These are phyloP conservation scores for Rubroboletus pulcherrimus DNA, from an alignment of 768 basidiomycete species.

Conservation along the genomic window DNA sequence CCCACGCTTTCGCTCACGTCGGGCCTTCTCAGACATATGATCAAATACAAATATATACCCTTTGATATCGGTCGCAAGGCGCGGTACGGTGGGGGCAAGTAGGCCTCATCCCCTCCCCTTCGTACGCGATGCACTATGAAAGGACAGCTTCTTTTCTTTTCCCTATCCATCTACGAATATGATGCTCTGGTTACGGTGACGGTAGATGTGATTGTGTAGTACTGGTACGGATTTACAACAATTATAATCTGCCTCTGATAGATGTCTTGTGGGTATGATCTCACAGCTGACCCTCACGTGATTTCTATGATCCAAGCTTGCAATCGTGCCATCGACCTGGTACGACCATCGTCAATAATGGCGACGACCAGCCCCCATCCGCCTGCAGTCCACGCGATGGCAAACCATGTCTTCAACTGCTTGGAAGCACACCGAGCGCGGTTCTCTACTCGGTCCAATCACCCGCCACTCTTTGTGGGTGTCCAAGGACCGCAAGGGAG, in stretches of 20 bases:
- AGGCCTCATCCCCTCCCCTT: background rate
- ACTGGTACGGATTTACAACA: conserved; percentile 29
- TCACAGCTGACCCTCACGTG: conserved; percentile 13
- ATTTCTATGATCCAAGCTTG: background rate
- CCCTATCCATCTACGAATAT: conserved; percentile 7
- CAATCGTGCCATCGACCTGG: background rate
- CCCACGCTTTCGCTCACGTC: conserved; percentile 4
- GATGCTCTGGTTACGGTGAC: conserved; percentile 12
- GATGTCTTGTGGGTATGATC: background rate
- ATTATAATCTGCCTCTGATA: conserved; percentile 21
- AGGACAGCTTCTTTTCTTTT: conserved; percentile 5
- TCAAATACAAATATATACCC: conserved; percentile 96
- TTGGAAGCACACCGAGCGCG: conserved; percentile 31
- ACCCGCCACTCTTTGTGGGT: conserved; percentile 72
- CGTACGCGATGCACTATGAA: background rate
- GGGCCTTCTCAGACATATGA: conserved; percentile 77
- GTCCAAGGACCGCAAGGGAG: conserved; percentile 94
- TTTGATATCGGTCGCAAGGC: conserved; percentile 95
- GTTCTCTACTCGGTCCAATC: background rate
- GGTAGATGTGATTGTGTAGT: conserved; percentile 21
- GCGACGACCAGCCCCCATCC: conserved; percentile 9
- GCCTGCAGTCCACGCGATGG: conserved; percentile 38
- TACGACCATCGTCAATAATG: conserved; percentile 10
- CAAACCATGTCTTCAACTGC: conserved; percentile 37
- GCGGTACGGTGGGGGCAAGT: conserved; percentile 68